Conservation (phyloP, 169 alveolate genomes). For the Plasmodium relictum region DNA sequence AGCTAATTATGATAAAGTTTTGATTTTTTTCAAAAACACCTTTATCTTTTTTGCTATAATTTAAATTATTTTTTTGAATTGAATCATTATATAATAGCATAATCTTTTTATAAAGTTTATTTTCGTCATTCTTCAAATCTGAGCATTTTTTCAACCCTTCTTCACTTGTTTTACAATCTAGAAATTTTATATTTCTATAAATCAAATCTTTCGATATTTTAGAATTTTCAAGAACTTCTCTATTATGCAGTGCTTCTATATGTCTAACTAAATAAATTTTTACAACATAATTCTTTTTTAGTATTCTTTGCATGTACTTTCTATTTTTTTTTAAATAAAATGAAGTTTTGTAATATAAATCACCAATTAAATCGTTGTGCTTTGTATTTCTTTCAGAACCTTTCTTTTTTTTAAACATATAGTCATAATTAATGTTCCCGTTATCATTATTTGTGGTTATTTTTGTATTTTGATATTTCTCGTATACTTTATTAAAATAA, state of each 20-base stretch:
- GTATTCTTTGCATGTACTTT: constrained; percentile 44
- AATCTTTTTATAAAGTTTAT: constrained; percentile 25
- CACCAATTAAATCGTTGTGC: constrained; percentile 16
- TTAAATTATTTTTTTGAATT: not conserved
- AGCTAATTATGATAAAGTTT: constrained; percentile 38
- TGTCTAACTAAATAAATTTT: constrained; percentile 68
- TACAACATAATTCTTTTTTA: constrained; percentile 34
- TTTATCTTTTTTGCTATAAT: constrained; percentile 1
- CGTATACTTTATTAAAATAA: not conserved
- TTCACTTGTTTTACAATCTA: constrained; percentile 62
- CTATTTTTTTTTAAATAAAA: constrained; percentile 60
- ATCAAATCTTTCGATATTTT: constrained; percentile 40
- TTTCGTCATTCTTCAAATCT: constrained; percentile 12
- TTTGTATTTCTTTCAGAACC: not conserved
- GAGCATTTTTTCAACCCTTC: constrained; percentile 42
- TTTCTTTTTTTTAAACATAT: not conserved
- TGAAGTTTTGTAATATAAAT: constrained; percentile 43
- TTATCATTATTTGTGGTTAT: not conserved
- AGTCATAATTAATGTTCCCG: not conserved
- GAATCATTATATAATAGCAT: constrained; percentile 41
- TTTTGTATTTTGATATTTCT: too few relatives aligned
- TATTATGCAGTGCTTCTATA: constrained; percentile 71
- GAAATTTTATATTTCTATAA: constrained; percentile 4
- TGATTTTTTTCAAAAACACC: constrained; percentile 42
- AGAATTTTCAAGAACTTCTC: constrained; percentile 20